Percentiles rank a stretch among this genome's conserved stretches.
These are phyloP conservation scores for Bertia moriformis DNA, from an alignment of 2,329 filamentous ascomycete species.

Conservation along the genomic window DNA sequence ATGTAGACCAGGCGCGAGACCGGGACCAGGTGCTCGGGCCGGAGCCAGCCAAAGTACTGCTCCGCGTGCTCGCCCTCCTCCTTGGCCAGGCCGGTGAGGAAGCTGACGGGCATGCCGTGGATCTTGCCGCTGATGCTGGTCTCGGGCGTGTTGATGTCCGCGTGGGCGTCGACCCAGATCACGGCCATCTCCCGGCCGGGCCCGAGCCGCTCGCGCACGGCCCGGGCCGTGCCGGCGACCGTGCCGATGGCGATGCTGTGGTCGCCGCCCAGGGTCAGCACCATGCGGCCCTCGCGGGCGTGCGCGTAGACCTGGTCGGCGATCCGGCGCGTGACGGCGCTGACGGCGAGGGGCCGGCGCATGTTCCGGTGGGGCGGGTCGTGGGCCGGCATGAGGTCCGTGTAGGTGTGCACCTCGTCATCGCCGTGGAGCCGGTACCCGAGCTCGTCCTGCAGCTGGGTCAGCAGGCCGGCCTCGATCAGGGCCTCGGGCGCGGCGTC, in stretches of 20 bases:
- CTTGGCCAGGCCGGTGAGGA: conserved; percentile 70
- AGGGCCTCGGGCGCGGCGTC: conserved; percentile 85
- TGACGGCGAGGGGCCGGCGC: conserved; percentile 83
- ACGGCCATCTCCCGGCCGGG: conserved; percentile 74
- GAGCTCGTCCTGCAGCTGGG: conserved; percentile 70
- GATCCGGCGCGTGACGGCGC: conserved; percentile 68
- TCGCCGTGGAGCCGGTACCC: conserved; percentile 81
- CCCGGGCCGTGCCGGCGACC: conserved; percentile 73
- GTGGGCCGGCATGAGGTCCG: conserved; percentile 27
- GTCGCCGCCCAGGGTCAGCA: conserved; percentile 86
- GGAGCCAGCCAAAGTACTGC: conserved; percentile 81
- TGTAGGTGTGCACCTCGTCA: conserved; percentile 66
- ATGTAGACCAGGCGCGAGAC: conserved; percentile 90
- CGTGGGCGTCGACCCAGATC: conserved; percentile 97
- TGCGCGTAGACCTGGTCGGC: conserved; percentile 77
- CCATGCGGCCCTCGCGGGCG: conserved; percentile 67
- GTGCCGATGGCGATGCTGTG: conserved; percentile 94
- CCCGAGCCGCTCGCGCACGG: conserved; percentile 65
- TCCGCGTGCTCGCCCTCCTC: conserved; percentile 61
- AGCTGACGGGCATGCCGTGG: conserved; percentile 93
- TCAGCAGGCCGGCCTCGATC: conserved; percentile 74
- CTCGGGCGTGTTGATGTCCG: conserved; percentile 95
- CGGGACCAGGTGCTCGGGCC: conserved; percentile 54
- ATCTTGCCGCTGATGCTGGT: conserved; percentile 81
- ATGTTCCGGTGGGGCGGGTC: conserved; percentile 79